These are phyloP conservation scores for Exophiala xenobiotica DNA, from an alignment of 2,329 filamentous ascomycete species.

Conservation along the genomic window DNA sequence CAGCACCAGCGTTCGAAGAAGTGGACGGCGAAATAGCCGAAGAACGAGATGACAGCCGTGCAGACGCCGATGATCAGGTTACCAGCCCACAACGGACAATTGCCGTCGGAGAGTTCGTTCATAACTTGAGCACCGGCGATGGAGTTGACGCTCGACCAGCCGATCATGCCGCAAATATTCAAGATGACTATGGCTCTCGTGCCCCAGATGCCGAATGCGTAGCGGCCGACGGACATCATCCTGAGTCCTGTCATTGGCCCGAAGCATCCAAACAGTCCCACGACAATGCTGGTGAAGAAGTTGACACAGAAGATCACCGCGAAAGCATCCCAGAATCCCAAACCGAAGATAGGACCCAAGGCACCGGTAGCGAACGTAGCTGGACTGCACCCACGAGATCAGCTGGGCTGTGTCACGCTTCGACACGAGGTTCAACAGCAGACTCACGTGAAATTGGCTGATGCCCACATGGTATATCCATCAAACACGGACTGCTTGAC, in stretches of 20 bases:
- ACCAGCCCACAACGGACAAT: constrained; percentile 39
- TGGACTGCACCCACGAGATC: too few species aligned
- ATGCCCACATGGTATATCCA: background rate
- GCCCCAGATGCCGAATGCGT: constrained; percentile 42
- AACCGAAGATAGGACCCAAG: background rate
- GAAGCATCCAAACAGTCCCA: constrained; percentile 34
- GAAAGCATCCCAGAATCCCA: constrained; percentile 39
- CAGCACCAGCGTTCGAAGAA: constrained; percentile 38
- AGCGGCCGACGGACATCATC: constrained; percentile 40
- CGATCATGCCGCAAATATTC: constrained; percentile 40
- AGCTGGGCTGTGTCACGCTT: too few species aligned
- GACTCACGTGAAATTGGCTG: background rate
- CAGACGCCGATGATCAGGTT: constrained; percentile 40
- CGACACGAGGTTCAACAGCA: too few species aligned
- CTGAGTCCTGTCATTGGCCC: constrained; percentile 35
- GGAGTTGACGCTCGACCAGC: constrained; percentile 42
- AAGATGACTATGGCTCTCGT: constrained; percentile 40
- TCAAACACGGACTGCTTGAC: background rate
- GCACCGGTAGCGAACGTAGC: background rate
- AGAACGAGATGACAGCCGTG: constrained; percentile 39
- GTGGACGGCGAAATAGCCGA: constrained; percentile 43
- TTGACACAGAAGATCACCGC: constrained; percentile 39
- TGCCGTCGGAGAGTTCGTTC: constrained; percentile 39
- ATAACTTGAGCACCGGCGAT: constrained; percentile 40
- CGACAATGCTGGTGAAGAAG: constrained; percentile 33